Percentiles rank a stretch among this genome's conserved stretches.
phyloP scores from a whole-genome alignment of 345 rosid genomes.

The Draba incana region DNA sequence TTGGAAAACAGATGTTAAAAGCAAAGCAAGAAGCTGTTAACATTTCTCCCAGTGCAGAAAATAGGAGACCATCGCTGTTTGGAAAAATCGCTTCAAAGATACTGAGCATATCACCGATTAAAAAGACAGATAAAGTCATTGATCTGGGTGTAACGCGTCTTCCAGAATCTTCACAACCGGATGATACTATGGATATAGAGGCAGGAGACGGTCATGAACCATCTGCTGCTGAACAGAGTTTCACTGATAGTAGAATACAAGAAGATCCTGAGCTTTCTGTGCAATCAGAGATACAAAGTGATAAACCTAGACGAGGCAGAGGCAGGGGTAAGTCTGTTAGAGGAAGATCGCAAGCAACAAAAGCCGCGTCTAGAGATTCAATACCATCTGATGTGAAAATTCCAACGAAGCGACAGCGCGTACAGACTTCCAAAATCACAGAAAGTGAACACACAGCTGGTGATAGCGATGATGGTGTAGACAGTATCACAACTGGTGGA shows the following conservation, averaged over 20 bases:
- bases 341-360: conserved; percentile 51
- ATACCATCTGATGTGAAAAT: conserved; percentile 49
- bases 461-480: conserved; percentile 69
- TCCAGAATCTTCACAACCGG: conserved; percentile 31
- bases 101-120: conserved; percentile 60
- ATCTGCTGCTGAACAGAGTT: conserved; percentile 62
- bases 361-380: conserved; percentile 64
- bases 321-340: conserved; percentile 58
- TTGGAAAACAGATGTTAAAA: conserved; percentile 14
- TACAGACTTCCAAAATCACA: conserved; percentile 46
- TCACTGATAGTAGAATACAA: conserved; percentile 52
- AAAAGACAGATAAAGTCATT: conserved; percentile 45
- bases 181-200: conserved; percentile 32
- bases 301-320: conserved; percentile 50
- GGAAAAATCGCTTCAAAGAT: conserved; percentile 67
- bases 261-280: conserved; percentile 59
- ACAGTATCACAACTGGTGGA: conserved; percentile 63
- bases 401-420: conserved; percentile 59
- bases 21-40: conserved; percentile 45
- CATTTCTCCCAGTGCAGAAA: conserved; percentile 41
- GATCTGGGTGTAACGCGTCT: conserved; percentile 28
- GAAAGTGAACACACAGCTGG: conserved; percentile 58
- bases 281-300: conserved; percentile 55
- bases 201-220: conserved; percentile 45
- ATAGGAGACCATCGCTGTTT: conserved; percentile 55